Conservation (phyloP, 2,329 filamentous ascomycete species). For the Tolypocladium amazonense region DNA sequence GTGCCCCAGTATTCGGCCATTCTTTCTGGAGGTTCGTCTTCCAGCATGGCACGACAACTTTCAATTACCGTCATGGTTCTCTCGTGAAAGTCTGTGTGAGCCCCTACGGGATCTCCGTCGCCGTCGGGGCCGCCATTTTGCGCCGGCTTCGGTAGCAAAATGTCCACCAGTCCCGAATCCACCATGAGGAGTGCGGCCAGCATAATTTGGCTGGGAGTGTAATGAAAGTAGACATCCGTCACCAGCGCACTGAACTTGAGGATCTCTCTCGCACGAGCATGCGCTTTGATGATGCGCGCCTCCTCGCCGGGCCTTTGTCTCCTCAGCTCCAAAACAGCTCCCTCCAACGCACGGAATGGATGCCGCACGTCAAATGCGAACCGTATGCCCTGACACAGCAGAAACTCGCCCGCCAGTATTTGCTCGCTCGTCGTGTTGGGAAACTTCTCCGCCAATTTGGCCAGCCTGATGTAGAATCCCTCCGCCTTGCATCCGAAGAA, state of each 20-base stretch:
- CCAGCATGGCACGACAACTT: constrained; percentile 42
- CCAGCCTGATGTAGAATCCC: constrained; percentile 59
- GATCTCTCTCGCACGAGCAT: constrained; percentile 60
- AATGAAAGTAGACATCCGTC: constrained; percentile 96
- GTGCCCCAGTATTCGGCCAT: constrained; percentile 43
- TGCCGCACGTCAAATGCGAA: constrained; percentile 93
- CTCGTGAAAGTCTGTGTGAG: constrained; percentile 22
- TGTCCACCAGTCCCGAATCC: constrained; percentile 52
- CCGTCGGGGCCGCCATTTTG: constrained; percentile 16
- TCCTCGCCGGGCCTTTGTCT: constrained; percentile 53
- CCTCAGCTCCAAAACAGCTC: constrained; percentile 72
- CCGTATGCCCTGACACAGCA: constrained; percentile 81
- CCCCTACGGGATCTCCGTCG: constrained; percentile 11
- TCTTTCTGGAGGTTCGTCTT: constrained; percentile 45
- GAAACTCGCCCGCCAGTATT: constrained; percentile 82
- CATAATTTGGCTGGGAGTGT: constrained; percentile 89
- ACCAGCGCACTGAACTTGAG: constrained; percentile 73
- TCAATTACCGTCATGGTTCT: constrained; percentile 40
- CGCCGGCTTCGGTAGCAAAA: constrained; percentile 30
- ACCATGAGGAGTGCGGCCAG: constrained; percentile 68
- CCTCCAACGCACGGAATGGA: constrained; percentile 79
- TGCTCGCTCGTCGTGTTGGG: constrained; percentile 65
- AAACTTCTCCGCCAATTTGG: constrained; percentile 58
- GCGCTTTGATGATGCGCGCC: constrained; percentile 46
- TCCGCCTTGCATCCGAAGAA: constrained; percentile 94